Evolutionary conservation across 2,329 filamentous ascomycete species (phyloP).

Genomic region (Teratosphaeria pseudoeucalypti): DNA sequence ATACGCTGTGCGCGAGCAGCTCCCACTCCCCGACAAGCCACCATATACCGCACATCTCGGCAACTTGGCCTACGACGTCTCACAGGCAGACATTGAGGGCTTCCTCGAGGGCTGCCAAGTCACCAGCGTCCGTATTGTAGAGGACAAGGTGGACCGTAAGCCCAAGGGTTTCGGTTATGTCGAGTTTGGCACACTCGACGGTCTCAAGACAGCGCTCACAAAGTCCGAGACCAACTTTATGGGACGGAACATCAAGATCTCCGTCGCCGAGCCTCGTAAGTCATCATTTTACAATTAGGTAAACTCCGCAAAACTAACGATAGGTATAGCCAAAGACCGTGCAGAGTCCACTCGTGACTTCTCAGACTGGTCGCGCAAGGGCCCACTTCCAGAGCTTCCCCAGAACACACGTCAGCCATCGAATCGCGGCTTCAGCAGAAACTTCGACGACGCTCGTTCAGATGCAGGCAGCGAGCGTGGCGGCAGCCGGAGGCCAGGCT

Average conservation of each 20-base stretch:
- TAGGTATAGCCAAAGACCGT: conserved; percentile 66
- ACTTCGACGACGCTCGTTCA: conserved; percentile 30
- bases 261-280: conserved; percentile 95
- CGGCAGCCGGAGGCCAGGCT: conserved; percentile 49
- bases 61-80: conserved; percentile 93
- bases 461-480: conserved; percentile 44
- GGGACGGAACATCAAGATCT: conserved; percentile 82
- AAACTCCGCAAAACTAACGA: neutral
- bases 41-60: conserved; percentile 93
- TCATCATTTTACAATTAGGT: conserved; percentile 14
- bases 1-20: conserved; percentile 53
- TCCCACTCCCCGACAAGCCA: conserved; percentile 81
- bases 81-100: conserved; percentile 67
- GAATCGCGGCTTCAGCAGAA: conserved; percentile 36
- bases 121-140: conserved; percentile 87
- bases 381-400: conserved; percentile 69
- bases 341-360: conserved; percentile 63
- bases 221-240: conserved; percentile 75
- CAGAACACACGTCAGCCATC: conserved; percentile 32
- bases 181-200: conserved; percentile 79
- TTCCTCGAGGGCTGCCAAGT: conserved; percentile 81
- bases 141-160: conserved; percentile 85
- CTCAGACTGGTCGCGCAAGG: conserved; percentile 85
- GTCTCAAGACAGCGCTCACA: conserved; percentile 79
- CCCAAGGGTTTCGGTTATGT: conserved; percentile 98